Conservation (phyloP, 2,329 filamentous ascomycete genomes). For the Whalleya microplaca region DNA sequence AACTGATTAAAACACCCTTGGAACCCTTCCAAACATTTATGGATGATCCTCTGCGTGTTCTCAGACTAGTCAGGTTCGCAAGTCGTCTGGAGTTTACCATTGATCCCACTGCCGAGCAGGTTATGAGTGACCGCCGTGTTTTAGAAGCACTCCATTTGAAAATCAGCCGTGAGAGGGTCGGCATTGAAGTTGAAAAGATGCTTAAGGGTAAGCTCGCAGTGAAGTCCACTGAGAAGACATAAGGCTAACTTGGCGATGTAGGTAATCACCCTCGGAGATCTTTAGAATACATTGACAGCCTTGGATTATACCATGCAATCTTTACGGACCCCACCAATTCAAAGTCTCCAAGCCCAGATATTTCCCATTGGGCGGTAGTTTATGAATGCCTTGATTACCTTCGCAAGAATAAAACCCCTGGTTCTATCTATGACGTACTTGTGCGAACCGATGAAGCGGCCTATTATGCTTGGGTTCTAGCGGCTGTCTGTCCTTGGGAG, state of each 20-base stretch:
- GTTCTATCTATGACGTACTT: conserved; percentile 57
- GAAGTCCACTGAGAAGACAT: background rate
- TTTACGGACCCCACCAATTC: conserved; percentile 69
- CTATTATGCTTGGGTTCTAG: conserved; percentile 79
- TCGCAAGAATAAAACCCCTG: conserved; percentile 45
- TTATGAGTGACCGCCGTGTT: conserved; percentile 81
- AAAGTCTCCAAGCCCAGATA: conserved; percentile 59
- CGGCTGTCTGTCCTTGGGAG: conserved; percentile 76
- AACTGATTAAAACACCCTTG: conserved; percentile 81
- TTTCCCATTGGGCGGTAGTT: conserved; percentile 61
- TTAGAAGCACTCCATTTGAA: conserved; percentile 79
- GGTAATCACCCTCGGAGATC: conserved; percentile 36
- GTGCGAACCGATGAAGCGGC: conserved; percentile 65
- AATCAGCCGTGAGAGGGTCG: conserved; percentile 89
- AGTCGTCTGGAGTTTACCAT: conserved; percentile 82
- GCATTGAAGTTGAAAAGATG: conserved; percentile 90
- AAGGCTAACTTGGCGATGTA: conserved; percentile 15
- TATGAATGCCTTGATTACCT: conserved; percentile 67
- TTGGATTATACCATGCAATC: conserved; percentile 72
- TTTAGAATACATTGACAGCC: conserved; percentile 60
- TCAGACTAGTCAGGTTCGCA: conserved; percentile 88
- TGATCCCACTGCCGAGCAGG: conserved; percentile 66
- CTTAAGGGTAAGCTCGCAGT: conserved; percentile 63
- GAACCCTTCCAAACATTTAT: conserved; percentile 91
- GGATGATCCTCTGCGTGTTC: conserved; percentile 86